A percentile compares a stretch with the other conserved stretches of the same genome.
Conservation (phyloP, 306 rosid genomes). For the Quillaja saponaria region DNA sequence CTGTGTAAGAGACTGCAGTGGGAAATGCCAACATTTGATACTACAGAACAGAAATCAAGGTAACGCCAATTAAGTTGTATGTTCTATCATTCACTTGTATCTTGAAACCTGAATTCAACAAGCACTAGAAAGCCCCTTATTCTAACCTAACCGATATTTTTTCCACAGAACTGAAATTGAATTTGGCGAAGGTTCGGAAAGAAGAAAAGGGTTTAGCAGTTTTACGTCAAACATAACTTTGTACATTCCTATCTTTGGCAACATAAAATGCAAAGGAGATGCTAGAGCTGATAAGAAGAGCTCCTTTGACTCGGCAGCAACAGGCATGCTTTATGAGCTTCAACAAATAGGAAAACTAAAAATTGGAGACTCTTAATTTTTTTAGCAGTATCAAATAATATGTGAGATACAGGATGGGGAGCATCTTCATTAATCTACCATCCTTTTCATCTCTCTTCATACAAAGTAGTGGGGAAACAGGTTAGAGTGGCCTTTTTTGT, state of each 20-base stretch:
- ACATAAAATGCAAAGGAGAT: conserved; percentile 65
- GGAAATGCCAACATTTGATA: conserved; percentile 65
- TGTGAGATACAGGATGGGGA: no score
- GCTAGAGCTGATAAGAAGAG: conserved; percentile 80
- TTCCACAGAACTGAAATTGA: conserved; percentile 46
- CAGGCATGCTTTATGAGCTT: conserved; percentile 68
- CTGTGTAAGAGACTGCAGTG: conserved; percentile 76
- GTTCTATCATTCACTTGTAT: neutral
- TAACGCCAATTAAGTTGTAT: conserved; percentile 23
- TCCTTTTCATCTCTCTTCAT: no score
- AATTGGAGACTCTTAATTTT: conserved; percentile 40
- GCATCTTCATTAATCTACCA: conserved; percentile 6
- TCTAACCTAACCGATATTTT: conserved; percentile 19
- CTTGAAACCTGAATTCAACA: neutral
- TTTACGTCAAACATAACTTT: conserved; percentile 57
- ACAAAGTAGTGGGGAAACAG: neutral
- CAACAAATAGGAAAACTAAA: conserved; percentile 50
- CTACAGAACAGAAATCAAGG: conserved; percentile 70
- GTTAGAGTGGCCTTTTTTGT: no score
- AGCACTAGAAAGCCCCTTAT: no score
- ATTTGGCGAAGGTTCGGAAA: conserved; percentile 50
- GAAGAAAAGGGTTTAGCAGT: conserved; percentile 52
- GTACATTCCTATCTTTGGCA: conserved; percentile 66
- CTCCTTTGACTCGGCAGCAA: conserved; percentile 73
- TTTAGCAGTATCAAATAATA: no score